Conservation (phyloP, 2,329 filamentous ascomycete species). For the Penicillium sp. region DNA sequence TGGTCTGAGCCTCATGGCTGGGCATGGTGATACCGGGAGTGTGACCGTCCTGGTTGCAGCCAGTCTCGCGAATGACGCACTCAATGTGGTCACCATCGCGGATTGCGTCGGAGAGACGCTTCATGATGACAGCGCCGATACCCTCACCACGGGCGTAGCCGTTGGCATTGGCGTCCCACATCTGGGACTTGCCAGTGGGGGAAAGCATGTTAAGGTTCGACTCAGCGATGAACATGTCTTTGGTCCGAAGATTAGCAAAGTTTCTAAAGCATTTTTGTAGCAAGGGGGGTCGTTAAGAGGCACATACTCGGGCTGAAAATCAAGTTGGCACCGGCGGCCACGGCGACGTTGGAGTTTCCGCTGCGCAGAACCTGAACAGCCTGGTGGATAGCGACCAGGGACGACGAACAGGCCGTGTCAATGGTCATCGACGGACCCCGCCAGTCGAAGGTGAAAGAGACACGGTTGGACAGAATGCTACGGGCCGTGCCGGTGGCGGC, state of each 20-base stretch:
- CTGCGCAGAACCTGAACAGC: background rate
- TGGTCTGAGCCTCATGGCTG: background rate
- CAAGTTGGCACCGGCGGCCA: background rate
- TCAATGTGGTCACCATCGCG: background rate
- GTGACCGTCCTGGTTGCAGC: background rate
- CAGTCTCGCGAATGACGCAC: background rate
- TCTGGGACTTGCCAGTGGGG: background rate
- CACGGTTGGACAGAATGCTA: background rate
- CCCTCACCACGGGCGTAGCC: background rate
- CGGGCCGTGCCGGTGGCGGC: background rate
- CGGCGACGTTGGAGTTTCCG: background rate
- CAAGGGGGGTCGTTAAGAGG: background rate
- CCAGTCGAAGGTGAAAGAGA: background rate
- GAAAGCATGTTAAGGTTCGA: background rate
- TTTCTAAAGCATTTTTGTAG: background rate
- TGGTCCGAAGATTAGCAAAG: background rate
- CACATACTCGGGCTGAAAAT: background rate
- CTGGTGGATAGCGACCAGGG: background rate
- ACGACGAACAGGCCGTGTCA: background rate
- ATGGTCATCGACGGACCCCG: background rate
- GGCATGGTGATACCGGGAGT: background rate
- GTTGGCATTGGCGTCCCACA: background rate
- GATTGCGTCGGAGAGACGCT: background rate
- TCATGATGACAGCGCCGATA: background rate
- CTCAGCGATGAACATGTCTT: background rate